Evolutionary conservation across 2,329 filamentous ascomycete genomes (phyloP).

Genomic region (Beauveria australis): DNA sequence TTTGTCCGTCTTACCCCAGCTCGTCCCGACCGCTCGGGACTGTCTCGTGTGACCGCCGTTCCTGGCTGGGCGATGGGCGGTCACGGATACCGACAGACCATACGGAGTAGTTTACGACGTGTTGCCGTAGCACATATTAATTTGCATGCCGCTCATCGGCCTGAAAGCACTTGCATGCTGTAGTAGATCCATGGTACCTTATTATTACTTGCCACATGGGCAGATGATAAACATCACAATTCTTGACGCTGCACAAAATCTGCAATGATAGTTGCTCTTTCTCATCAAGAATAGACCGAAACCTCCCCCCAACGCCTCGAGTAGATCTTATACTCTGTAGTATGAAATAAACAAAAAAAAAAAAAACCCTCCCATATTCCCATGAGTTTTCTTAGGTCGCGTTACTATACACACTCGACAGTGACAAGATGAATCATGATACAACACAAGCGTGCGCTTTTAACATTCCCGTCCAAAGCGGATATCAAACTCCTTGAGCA

Average conservation of each 20-base stretch:
- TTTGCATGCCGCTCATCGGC: too few relatives aligned
- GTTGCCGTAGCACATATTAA: too few relatives aligned
- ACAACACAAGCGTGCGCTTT: slow-evolving; percentile 5
- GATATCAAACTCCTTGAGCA: slow-evolving; percentile 73
- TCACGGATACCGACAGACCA: background rate
- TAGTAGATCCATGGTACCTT: too few relatives aligned
- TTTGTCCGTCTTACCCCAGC: background rate
- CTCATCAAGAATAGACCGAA: background rate
- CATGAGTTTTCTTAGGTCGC: background rate
- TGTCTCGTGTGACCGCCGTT: background rate
- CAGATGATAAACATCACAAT: too few relatives aligned
- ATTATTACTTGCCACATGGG: too few relatives aligned
- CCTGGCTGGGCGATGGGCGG: background rate
- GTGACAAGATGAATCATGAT: background rate
- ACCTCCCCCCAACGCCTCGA: background rate
- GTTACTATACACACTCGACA: slow-evolving; percentile 2
- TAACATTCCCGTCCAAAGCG: slow-evolving; percentile 49
- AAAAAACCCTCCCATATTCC: background rate
- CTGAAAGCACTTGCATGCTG: too few relatives aligned
- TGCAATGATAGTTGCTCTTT: background rate
- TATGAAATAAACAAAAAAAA: background rate
- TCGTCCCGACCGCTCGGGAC: slow-evolving; percentile 5
- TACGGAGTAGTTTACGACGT: too few relatives aligned
- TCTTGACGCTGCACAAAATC: too few relatives aligned
- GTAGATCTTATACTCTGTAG: background rate